Evolutionary conservation across 106 monocot genomes (phyloP).

Genomic region (Dendrobium officinale): DNA sequence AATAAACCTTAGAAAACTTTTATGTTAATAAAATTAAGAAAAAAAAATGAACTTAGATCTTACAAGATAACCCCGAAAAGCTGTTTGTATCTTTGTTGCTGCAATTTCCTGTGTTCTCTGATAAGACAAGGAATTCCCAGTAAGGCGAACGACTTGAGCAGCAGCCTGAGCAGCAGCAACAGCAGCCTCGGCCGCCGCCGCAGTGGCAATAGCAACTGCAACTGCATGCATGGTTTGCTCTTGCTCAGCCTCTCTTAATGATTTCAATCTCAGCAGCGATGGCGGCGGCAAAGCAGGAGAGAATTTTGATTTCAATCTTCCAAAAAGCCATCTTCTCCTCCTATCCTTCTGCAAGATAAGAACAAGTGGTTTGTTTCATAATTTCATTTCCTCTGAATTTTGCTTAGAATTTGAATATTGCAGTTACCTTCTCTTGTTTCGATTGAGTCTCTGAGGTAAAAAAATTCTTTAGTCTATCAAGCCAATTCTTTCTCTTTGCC

Average conservation of each 20-base stretch:
- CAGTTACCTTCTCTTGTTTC: constrained; percentile 55
- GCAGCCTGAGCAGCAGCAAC: constrained; percentile 73
- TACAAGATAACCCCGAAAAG: constrained; percentile 68
- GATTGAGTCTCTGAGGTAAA: constrained; percentile 34
- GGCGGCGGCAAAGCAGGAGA: constrained; percentile 32
- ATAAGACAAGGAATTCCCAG: constrained; percentile 21
- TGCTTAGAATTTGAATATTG: no score
- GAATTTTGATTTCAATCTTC: constrained; percentile 37
- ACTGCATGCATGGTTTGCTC: constrained; percentile 63
- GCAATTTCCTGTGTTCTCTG: constrained; percentile 21
- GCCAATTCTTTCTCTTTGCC: constrained; percentile 57
- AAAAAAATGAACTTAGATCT: neutral
- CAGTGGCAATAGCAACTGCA: constrained; percentile 70
- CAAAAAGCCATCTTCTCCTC: constrained; percentile 55
- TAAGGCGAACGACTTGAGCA: constrained; percentile 63
- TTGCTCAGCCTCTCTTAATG: constrained; percentile 50
- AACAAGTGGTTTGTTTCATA: no score
- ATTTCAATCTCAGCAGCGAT: constrained; percentile 15
- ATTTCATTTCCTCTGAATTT: no score
- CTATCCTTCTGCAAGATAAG: constrained; percentile 39
- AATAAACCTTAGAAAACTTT: neutral
- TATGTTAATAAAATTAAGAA: no score
- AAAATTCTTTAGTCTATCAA: constrained; percentile 48
- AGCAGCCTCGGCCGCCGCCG: constrained; percentile 72
- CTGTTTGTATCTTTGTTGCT: constrained; percentile 54